Percentiles rank a stretch among this genome's conserved stretches.
Conservation (phyloP, 768 basidiomycete genomes). For the Leccinum ochraceum region DNA sequence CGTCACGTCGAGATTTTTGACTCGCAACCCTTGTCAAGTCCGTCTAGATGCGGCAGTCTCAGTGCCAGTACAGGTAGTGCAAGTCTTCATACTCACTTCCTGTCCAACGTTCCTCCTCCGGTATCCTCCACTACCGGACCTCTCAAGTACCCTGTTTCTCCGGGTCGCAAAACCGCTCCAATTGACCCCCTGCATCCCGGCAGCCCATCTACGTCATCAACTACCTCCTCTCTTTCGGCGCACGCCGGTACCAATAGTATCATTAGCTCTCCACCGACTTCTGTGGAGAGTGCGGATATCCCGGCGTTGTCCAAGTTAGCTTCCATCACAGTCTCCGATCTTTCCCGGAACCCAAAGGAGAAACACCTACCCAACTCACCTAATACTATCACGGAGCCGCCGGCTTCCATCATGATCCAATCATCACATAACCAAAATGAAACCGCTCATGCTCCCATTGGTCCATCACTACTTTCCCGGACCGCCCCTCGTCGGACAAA, state of each 20-base stretch:
- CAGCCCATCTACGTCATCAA: conserved; percentile 34
- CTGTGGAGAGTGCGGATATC: conserved; percentile 39
- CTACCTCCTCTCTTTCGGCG: conserved; percentile 51
- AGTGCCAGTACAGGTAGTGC: conserved; percentile 30
- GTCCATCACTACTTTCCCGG: conserved; percentile 61
- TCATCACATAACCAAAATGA: conserved; percentile 20
- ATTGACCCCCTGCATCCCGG: conserved; percentile 32
- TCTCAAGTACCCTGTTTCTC: conserved; percentile 10
- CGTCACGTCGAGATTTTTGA: conserved; percentile 80
- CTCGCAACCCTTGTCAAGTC: conserved; percentile 75
- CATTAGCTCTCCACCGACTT: conserved; percentile 60
- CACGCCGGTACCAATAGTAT: conserved; percentile 30
- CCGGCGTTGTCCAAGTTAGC: conserved; percentile 38
- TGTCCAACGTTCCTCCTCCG: conserved; percentile 10
- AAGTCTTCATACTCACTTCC: conserved; percentile 21
- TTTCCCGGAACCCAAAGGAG: conserved; percentile 2
- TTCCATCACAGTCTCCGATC: conserved; percentile 23
- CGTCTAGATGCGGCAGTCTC: conserved; percentile 34
- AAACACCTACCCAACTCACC: background rate
- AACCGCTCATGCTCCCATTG: conserved; percentile 32
- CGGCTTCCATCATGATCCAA: conserved; percentile 28
- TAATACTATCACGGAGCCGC: conserved; percentile 5
- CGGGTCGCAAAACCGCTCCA: conserved; percentile 2
- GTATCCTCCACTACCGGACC: conserved; percentile 11
- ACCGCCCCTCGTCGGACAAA: conserved; percentile 48